Conservation (phyloP, 176 grass and related monocot genomes). For the Bromus sterilis region DNA sequence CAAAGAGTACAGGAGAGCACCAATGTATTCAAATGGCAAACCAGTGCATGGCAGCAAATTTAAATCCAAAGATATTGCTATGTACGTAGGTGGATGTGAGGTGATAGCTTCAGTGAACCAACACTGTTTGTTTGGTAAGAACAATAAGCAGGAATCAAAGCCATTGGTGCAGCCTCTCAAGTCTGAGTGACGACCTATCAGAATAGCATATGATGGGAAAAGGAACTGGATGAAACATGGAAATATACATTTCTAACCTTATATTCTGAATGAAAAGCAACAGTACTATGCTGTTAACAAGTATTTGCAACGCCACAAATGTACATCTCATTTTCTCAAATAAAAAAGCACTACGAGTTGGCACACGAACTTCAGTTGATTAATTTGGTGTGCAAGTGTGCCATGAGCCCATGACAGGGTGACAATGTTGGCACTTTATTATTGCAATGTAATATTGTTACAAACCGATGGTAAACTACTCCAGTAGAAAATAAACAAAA, state of each 20-base stretch:
- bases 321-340: background rate
- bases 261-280: background rate
- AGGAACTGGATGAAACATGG: background rate
- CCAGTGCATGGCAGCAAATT: too few relatives aligned
- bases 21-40: too few relatives aligned
- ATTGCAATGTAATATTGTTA: too few relatives aligned
- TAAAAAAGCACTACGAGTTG: background rate
- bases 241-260: background rate
- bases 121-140: slow-evolving; percentile 20
- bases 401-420: too few relatives aligned
- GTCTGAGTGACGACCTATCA: slow-evolving; percentile 20
- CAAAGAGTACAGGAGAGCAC: too few relatives aligned
- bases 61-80: too few relatives aligned
- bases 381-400: too few relatives aligned
- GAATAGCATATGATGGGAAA: slow-evolving; percentile 11
- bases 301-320: slow-evolving; percentile 6
- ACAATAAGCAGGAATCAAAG: slow-evolving; percentile 11
- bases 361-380: too few relatives aligned
- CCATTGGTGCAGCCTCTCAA: slow-evolving; percentile 32
- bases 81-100: slow-evolving; percentile 27
- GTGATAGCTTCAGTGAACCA: slow-evolving; percentile 17
- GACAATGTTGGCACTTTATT: too few relatives aligned
- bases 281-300: background rate
- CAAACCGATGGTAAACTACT: too few relatives aligned
- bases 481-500: too few relatives aligned